phyloP scores from a whole-genome alignment of 345 rosid genomes.

The Euphorbia lathyris region DNA sequence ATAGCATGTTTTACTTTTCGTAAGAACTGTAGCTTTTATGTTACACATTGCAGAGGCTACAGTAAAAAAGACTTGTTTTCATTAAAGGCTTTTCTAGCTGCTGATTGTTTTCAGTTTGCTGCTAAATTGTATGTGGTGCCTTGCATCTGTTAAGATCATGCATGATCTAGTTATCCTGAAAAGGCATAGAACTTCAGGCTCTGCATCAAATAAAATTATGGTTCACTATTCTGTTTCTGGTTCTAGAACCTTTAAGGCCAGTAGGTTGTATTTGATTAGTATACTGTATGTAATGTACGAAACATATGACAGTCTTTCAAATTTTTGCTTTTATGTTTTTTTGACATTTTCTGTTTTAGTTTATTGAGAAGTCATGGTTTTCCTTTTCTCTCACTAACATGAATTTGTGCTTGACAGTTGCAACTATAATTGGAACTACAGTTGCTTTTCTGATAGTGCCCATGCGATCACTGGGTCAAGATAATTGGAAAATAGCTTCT shows the following conservation, averaged over 20 bases:
- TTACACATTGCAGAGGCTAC: not conserved
- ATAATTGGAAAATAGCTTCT: conserved; percentile 91
- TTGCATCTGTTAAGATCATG: not conserved
- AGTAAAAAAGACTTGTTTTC: not conserved
- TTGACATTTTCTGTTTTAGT: not conserved
- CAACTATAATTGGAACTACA: conserved; percentile 62
- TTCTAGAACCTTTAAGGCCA: not conserved
- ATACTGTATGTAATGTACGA: not conserved
- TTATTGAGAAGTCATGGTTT: not conserved
- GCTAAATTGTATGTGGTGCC: not conserved
- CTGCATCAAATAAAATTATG: not conserved
- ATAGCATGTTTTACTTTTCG: not conserved
- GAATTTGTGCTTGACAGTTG: conserved; percentile 46
- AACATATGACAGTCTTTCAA: not conserved
- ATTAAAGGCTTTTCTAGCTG: not conserved
- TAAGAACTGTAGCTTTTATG: not conserved
- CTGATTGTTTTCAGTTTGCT: conserved; percentile 8
- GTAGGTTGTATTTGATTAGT: not conserved
- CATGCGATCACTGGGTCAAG: conserved; percentile 84
- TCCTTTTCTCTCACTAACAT: not conserved
- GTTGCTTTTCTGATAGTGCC: conserved; percentile 73
- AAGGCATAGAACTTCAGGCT: not conserved
- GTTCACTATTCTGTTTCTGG: not conserved
- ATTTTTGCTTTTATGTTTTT: not conserved
- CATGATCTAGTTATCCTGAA: not conserved